phyloP scores from a whole-genome alignment of 805 yeast species.

The Kodamaea neixiangensis region DNA sequence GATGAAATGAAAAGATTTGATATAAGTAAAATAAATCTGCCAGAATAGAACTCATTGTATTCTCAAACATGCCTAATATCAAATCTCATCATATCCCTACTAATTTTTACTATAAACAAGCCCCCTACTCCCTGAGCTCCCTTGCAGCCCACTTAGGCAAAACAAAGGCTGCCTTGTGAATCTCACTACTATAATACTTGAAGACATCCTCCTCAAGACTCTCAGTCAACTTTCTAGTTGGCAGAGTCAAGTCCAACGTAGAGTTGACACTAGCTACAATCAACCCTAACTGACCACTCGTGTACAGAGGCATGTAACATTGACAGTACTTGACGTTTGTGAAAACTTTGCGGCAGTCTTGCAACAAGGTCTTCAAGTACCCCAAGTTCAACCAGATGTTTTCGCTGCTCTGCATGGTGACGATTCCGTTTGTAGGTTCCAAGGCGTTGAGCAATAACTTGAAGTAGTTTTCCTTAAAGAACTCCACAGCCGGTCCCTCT shows the following conservation, averaged over 20 bases:
- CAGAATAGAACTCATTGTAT: no score
- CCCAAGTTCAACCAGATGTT: constrained; percentile 72
- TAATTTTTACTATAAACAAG: no score
- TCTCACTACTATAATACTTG: constrained; percentile 63
- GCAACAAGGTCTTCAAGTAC: constrained; percentile 49
- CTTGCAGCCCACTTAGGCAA: constrained; percentile 77
- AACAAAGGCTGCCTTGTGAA: constrained; percentile 74
- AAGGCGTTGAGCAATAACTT: constrained; percentile 64
- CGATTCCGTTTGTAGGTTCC: constrained; percentile 56
- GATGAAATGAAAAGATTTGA: no score
- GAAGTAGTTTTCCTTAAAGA: constrained; percentile 79
- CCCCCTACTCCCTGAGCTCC: constrained; percentile 20
- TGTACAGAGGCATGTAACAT: constrained; percentile 84
- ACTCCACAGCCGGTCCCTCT: constrained; percentile 92
- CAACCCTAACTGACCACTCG: constrained; percentile 85
- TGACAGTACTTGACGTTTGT: constrained; percentile 65
- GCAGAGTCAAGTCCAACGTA: constrained; percentile 46
- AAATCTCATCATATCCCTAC: no score
- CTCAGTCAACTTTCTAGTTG: constrained; percentile 48
- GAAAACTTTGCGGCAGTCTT: constrained; percentile 56
- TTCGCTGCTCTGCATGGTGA: constrained; percentile 78
- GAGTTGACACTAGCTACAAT: constrained; percentile 67
- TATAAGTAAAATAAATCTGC: no score
- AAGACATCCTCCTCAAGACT: constrained; percentile 52
- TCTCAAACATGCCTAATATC: no score